These are phyloP conservation scores for Sclerotinia spermophila DNA, from an alignment of 2,329 filamentous ascomycete species.

Conservation along the genomic window DNA sequence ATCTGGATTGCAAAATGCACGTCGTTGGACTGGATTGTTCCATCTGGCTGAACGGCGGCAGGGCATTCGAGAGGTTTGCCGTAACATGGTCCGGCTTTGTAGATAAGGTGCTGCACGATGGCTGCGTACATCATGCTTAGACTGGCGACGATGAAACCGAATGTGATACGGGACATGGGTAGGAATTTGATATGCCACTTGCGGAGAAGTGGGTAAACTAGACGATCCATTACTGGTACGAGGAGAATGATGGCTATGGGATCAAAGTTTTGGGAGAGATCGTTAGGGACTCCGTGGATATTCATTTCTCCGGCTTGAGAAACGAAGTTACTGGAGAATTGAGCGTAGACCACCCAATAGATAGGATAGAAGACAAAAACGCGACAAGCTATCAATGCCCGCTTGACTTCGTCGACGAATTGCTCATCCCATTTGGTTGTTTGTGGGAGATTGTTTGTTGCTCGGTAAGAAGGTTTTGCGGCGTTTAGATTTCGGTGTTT, in stretches of 20 bases:
- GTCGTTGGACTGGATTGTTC: conserved; percentile 25
- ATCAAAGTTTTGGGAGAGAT: conserved; percentile 58
- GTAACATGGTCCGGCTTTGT: conserved; percentile 57
- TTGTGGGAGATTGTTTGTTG: conserved; percentile 28
- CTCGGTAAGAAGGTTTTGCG: conserved; percentile 60
- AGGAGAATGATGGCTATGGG: conserved; percentile 57
- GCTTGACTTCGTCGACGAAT: conserved; percentile 42
- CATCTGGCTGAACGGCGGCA: conserved; percentile 5
- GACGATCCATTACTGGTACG: conserved; percentile 48
- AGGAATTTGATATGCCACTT: conserved; percentile 53
- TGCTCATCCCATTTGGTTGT: conserved; percentile 45
- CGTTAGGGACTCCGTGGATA: conserved; percentile 52
- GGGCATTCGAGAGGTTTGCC: conserved; percentile 34
- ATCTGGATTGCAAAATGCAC: conserved; percentile 44
- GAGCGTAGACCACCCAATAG: conserved; percentile 46
- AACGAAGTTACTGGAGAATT: conserved; percentile 54
- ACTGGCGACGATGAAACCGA: conserved; percentile 53
- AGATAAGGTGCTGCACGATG: conserved; percentile 47
- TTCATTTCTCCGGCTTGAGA: conserved; percentile 56
- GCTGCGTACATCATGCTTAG: conserved; percentile 16
- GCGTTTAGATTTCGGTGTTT: conserved; percentile 50
- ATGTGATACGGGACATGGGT: conserved; percentile 53
- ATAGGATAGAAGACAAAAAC: conserved; percentile 56
- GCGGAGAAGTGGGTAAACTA: conserved; percentile 56
- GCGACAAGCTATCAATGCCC: conserved; percentile 56